A percentile compares a stretch with the other conserved stretches of the same genome.
phyloP scores from a whole-genome alignment of 2,329 filamentous ascomycete genomes.

The Ophiostoma piceae region DNA sequence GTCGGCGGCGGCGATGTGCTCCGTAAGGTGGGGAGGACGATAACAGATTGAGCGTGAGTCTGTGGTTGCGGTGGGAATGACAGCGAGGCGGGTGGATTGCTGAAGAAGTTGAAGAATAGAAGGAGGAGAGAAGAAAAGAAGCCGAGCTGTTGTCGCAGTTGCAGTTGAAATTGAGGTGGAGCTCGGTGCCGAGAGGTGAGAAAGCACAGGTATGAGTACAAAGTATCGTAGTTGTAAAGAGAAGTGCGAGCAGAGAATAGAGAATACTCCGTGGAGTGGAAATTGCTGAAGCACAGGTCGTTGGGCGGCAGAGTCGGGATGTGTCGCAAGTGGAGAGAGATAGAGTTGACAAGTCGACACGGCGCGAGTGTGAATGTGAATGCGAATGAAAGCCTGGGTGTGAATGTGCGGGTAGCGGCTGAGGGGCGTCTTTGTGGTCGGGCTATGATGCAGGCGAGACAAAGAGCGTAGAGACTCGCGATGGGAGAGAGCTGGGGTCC shows the following conservation, averaged over 20 bases:
- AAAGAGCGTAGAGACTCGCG: not conserved
- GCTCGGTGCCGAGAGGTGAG: slow-evolving; percentile 2
- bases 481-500: not conserved
- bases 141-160: not conserved
- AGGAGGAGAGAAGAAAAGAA: not conserved
- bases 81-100: not conserved
- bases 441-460: not conserved
- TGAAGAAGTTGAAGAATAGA: slow-evolving; percentile 6
- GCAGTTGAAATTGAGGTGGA: not conserved
- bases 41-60: not conserved
- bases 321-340: not conserved
- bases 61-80: slow-evolving; percentile 5
- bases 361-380: not conserved
- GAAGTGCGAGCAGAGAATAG: not conserved
- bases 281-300: not conserved
- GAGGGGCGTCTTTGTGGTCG: slow-evolving; percentile 2
- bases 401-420: not conserved
- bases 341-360: not conserved
- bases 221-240: not conserved
- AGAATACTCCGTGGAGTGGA: not conserved
- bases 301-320: not conserved
- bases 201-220: not conserved
- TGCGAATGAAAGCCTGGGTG: not conserved
- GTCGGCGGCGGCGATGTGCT: slow-evolving; percentile 6
- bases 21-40: slow-evolving; percentile 11